These are phyloP conservation scores for Erythrobasidium yunnanense DNA, from an alignment of 768 basidiomycete genomes.

Conservation along the genomic window DNA sequence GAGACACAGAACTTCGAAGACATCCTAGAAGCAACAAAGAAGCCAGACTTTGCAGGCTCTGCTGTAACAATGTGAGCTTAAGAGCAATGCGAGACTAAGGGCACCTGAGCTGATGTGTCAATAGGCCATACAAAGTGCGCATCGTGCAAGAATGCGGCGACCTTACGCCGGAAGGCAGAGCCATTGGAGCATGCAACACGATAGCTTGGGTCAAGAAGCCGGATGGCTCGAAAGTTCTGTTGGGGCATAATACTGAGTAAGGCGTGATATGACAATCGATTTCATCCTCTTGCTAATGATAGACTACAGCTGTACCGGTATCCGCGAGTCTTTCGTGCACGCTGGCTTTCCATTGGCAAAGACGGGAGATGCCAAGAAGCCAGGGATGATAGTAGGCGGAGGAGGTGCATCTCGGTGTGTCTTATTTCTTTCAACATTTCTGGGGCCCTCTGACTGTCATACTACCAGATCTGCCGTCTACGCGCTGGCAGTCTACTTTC, in stretches of 20 bases:
- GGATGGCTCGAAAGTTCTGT: conserved; percentile 31
- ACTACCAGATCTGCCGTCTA: conserved; percentile 32
- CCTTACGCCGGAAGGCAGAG: conserved; percentile 32
- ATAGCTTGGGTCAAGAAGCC: background rate
- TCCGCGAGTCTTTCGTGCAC: conserved; percentile 26
- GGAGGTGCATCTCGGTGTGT: conserved; percentile 35
- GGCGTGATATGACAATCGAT: background rate
- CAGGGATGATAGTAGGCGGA: conserved; percentile 34
- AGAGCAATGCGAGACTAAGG: background rate
- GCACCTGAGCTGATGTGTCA: background rate
- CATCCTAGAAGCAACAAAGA: conserved; percentile 31
- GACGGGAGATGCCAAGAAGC: conserved; percentile 23
- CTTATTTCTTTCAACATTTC: background rate
- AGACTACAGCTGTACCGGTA: conserved; percentile 30
- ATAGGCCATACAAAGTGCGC: conserved; percentile 35
- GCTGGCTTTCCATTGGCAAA: conserved; percentile 26
- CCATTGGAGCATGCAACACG: conserved; percentile 37
- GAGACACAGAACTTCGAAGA: conserved; percentile 31
- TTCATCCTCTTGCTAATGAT: background rate
- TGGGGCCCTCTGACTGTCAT: background rate
- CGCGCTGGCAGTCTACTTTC: conserved; percentile 30
- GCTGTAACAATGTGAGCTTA: conserved; percentile 38
- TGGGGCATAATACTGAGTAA: conserved; percentile 38
- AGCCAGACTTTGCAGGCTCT: conserved; percentile 34
- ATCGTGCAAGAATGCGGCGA: conserved; percentile 32